Conservation (phyloP, 129 eudicot genomes). For the Erigeron canadensis region DNA sequence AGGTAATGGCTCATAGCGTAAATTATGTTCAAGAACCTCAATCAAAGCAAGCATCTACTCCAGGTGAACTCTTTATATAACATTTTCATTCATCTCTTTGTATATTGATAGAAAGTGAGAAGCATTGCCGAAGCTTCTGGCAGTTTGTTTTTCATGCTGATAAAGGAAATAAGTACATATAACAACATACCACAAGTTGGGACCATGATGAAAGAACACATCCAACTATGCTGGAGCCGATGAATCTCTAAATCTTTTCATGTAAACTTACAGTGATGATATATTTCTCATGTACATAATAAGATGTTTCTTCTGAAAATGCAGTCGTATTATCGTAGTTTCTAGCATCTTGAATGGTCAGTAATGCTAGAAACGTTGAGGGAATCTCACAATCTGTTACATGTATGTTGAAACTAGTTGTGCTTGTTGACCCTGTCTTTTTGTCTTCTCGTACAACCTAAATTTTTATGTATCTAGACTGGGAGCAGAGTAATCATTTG, state of each 20-base stretch:
- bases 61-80: constrained; percentile 25
- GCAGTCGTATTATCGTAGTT: background rate
- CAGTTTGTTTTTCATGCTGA: background rate
- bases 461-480: background rate
- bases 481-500: background rate
- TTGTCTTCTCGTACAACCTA: background rate
- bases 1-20: constrained; percentile 49
- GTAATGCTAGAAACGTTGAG: background rate
- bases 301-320: background rate
- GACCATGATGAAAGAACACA: background rate
- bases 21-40: constrained; percentile 39
- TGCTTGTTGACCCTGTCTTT: background rate
- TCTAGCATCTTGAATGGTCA: background rate
- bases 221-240: background rate
- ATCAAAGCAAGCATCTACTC: constrained; percentile 25
- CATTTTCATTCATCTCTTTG: background rate
- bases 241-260: background rate
- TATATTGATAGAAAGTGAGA: constrained; percentile 5
- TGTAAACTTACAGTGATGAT: background rate
- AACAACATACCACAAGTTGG: background rate
- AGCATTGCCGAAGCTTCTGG: background rate
- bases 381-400: background rate
- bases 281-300: background rate
- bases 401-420: background rate
- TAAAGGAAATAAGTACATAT: background rate